A percentile compares a stretch with the other conserved stretches of the same genome.
phyloP scores from a whole-genome alignment of 2,329 filamentous ascomycete species.

The Stromatinia cepivora region DNA sequence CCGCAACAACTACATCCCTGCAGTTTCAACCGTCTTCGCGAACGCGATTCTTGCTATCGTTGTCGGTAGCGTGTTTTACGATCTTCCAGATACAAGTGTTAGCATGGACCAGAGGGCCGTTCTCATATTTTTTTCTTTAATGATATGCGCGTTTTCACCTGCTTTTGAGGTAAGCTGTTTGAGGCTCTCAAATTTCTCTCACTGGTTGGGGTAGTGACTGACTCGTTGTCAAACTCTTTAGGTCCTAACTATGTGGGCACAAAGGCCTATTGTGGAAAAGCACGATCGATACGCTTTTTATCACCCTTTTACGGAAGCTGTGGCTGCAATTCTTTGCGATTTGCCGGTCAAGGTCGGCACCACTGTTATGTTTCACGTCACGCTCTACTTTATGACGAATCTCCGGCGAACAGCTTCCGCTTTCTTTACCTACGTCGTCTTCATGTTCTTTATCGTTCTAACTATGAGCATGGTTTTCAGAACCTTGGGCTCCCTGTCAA shows the following conservation, averaged over 20 bases:
- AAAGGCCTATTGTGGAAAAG: slow-evolving; percentile 49
- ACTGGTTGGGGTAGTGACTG: slow-evolving; percentile 46
- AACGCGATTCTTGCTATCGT: slow-evolving; percentile 57
- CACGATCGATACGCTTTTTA: slow-evolving; percentile 49
- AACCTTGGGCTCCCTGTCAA: slow-evolving; percentile 71
- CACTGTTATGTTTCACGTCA: slow-evolving; percentile 53
- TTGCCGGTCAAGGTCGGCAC: slow-evolving; percentile 58
- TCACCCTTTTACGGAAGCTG: slow-evolving; percentile 53
- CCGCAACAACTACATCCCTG: slow-evolving; percentile 52
- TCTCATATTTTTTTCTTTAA: slow-evolving; percentile 57
- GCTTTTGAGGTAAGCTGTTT: no score
- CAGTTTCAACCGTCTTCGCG: slow-evolving; percentile 25
- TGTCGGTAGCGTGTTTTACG: slow-evolving; percentile 62
- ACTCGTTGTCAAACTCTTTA: slow-evolving; percentile 30
- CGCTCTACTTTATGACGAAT: slow-evolving; percentile 58
- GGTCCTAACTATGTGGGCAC: slow-evolving; percentile 38
- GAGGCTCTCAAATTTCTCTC: no score
- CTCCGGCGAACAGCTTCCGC: neutral
- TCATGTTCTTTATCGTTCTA: slow-evolving; percentile 26
- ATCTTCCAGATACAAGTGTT: slow-evolving; percentile 51
- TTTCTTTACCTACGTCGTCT: neutral
- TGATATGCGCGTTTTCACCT: no score
- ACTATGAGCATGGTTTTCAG: slow-evolving; percentile 85
- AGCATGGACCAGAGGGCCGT: slow-evolving; percentile 62
- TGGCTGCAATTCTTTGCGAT: slow-evolving; percentile 55